phyloP scores from a whole-genome alignment of 164 flowering plant species.

The Echeveria elegans region DNA sequence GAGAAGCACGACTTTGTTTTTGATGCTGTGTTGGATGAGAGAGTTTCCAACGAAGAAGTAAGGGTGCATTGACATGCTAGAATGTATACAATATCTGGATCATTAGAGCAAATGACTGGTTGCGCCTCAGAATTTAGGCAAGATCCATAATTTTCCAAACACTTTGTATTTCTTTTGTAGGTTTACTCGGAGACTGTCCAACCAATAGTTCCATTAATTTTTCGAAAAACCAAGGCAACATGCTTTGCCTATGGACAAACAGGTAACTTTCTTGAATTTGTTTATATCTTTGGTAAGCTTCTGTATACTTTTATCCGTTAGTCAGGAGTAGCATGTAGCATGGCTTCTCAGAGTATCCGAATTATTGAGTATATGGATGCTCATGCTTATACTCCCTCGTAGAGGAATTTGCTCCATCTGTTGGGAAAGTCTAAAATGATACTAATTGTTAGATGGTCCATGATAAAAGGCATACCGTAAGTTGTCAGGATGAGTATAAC shows the following conservation, averaged over 20 bases:
- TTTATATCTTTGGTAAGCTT: not conserved
- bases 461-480: not conserved
- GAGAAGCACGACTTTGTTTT: slow-evolving; percentile 96
- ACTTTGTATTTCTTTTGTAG: slow-evolving; percentile 20
- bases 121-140: not conserved
- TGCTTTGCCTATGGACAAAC: slow-evolving; percentile 99
- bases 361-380: not conserved
- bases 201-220: slow-evolving; percentile 82
- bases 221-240: slow-evolving; percentile 85
- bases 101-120: not conserved
- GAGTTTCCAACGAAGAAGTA: slow-evolving; percentile 63
- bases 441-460: not conserved
- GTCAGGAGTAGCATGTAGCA: not conserved
- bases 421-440: not conserved
- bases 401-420: not conserved
- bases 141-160: not conserved
- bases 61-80: not conserved
- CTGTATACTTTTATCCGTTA: not conserved
- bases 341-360: not conserved
- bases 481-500: not conserved
- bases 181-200: slow-evolving; percentile 86
- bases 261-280: slow-evolving; percentile 23
- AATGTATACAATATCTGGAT: not conserved
- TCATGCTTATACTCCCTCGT: not conserved
- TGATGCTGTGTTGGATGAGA: slow-evolving; percentile 92